Evolutionary conservation across 257 asterid genomes (phyloP), one percentile per base, ranked within the genome.

Genomic region (Lycium barbarum): DNA sequence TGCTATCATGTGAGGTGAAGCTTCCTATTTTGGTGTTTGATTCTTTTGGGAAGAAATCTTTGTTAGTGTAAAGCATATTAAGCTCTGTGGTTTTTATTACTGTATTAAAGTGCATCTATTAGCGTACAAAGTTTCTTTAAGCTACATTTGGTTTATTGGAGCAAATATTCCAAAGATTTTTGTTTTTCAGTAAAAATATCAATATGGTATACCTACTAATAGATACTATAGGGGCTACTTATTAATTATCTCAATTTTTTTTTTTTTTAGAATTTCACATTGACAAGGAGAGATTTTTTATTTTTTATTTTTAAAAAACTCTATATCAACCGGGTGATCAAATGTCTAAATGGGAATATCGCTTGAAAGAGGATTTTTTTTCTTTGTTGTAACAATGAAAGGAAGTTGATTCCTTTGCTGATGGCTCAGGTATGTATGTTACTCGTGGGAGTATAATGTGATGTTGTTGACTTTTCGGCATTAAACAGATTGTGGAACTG

Each of bases 311-410:
- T 26, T 26, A 26, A 26, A 13, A 26, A 65, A 65, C 72, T 65
- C 43, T 65, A 26, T 22, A 26, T 10, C 72, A 26, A 65, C 43
- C n/a, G 38, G 72, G 43, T 65, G 43, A 65, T 65, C 72, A 65
- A 65, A 65, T 65, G 72, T 65, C 72, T 65, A 33, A 65, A 65
- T 13, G n/a, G 72, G n/a, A 65, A 65, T 62, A 62, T 62, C 38
- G 15, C 22, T 63, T 9, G 14, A 17, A 63, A 26, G 33, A 26
- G 33, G 33, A 26, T 26, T 26, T 26, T 26, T 26, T 26, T 26
- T 26, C 1, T 63, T 22, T 63, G 71, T n/a, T 26, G 71, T 4
- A 62, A 62, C 38, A 62, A 22, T 22, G 70, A 22, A 62, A 62
- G 70, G 33, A 62, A 22, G 70, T 38, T 62, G 70, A 33, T 62